Evolutionary conservation across 345 rosid genomes (phyloP), one percentile per base, ranked within the genome.

Genomic region (Gossypium herbaceum): DNA sequence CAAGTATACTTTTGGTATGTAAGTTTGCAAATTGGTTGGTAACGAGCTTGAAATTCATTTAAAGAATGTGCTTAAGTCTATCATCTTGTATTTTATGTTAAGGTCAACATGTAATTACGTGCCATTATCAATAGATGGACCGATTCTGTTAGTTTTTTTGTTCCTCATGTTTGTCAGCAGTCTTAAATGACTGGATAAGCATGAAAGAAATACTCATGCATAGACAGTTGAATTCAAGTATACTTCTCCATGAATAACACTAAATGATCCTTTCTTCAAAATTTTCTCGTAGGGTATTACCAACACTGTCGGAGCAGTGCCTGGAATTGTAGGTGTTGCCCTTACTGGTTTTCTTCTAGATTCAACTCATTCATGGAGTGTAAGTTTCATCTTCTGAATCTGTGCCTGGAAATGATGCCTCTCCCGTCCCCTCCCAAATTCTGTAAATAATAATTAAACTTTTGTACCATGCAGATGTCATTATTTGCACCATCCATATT

Each of bases 291-390:
- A 94, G 98, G 97, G 97, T 59, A 88, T 92, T 75, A 94, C 98
- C 62, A 94, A 92, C 81, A 91, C 97, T 10, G 86, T 86, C 8
- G 98, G 98, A 63, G 98, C 98, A 3, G 82, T 92, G 50, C 97
- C 98, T 39, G 98, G 98, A 67, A 91, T 94, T 22, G 75, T 94
- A 39, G 98, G 97, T 68, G 94, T 94, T 72, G 91, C 95, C n/a
- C 85, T 94, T 66, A 92, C 98, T 10, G 97, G 98, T 68, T 91
- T 84, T 79, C 90, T 94, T 75, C 93, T 94, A 2, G 98, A 94
- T 86, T 82, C 93, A 76, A 94, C 97, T 73, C 98, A 91, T 80
- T 91, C 97, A 0, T 94, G 98, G 97, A 90, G 95, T 78, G 99
- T 94, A 92, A 91, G 97, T 86, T 77, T 57, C 61, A 74, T 71